These are phyloP conservation scores for Apiospora malaysiana DNA, from an alignment of 2,329 filamentous ascomycete species.

Conservation along the genomic window DNA sequence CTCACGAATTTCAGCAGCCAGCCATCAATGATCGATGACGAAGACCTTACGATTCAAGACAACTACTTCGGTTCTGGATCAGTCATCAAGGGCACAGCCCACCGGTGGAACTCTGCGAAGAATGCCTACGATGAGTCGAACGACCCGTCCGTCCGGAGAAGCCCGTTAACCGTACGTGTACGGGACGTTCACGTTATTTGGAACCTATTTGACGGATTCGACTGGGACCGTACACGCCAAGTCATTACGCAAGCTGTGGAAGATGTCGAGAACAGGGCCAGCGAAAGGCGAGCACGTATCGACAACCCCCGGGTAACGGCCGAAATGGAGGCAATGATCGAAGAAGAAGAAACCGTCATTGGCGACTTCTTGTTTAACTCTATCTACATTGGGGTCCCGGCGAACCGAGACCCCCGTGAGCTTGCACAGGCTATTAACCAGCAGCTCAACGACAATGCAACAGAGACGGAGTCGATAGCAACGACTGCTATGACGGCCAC, in stretches of 20 bases:
- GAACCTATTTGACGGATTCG: conserved; percentile 97
- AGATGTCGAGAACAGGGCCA: conserved; percentile 82
- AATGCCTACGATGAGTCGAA: conserved; percentile 76
- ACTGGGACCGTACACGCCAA: conserved; percentile 89
- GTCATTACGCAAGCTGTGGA: conserved; percentile 87
- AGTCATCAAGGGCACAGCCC: conserved; percentile 68
- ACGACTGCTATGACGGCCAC: conserved; percentile 73
- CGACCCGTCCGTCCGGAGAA: conserved; percentile 63
- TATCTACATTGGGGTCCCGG: conserved; percentile 93
- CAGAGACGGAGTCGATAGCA: conserved; percentile 88
- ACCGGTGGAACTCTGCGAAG: conserved; percentile 79
- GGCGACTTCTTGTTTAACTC: conserved; percentile 98
- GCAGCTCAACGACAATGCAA: conserved; percentile 82
- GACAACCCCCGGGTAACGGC: conserved; percentile 60
- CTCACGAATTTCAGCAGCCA: conserved; percentile 49
- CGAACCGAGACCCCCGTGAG: conserved; percentile 83
- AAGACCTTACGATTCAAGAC: conserved; percentile 75
- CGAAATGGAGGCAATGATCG: conserved; percentile 64
- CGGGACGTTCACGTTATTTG: conserved; percentile 93
- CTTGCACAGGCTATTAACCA: conserved; percentile 85
- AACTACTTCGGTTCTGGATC: conserved; percentile 75
- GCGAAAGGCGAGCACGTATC: conserved; percentile 70
- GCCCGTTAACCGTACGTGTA: conserved; percentile 78
- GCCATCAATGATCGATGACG: conserved; percentile 54
- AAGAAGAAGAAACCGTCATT: conserved; percentile 84